A percentile compares a stretch with the other conserved stretches of the same genome.
Conservation (phyloP, 352 stramenopile species). For the Albugo candida region DNA sequence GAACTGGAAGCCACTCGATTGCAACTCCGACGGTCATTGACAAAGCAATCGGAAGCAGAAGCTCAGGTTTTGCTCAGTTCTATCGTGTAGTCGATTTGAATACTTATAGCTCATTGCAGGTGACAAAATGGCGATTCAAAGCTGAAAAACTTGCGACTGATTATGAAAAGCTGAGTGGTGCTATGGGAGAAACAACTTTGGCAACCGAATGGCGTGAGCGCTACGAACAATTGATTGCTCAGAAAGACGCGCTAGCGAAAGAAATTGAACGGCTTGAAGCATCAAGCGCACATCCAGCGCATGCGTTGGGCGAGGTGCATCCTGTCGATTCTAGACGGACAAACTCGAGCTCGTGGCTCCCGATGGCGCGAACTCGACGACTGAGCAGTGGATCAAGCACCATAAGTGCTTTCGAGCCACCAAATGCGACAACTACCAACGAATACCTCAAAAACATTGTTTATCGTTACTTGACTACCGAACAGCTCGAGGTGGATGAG, state of each 20-base stretch:
- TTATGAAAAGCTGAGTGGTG: slow-evolving; percentile 69
- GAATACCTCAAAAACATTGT: slow-evolving; percentile 84
- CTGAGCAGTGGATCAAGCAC: slow-evolving; percentile 71
- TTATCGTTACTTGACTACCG: slow-evolving; percentile 82
- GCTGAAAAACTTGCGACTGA: slow-evolving; percentile 73
- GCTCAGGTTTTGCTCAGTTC: slow-evolving; percentile 11
- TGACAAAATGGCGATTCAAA: slow-evolving; percentile 62
- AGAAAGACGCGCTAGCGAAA: slow-evolving; percentile 62
- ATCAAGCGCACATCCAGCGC: not conserved
- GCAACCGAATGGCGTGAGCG: slow-evolving; percentile 71
- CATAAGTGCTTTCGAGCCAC: slow-evolving; percentile 60
- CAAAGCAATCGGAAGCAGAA: slow-evolving; percentile 58
- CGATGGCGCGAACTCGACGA: slow-evolving; percentile 18
- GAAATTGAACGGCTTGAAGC: slow-evolving; percentile 44
- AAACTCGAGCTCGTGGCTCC: slow-evolving; percentile 7
- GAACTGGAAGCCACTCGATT: slow-evolving; percentile 52
- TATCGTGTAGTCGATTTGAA: not conserved
- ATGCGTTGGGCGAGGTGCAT: slow-evolving; percentile 11
- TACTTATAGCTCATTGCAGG: slow-evolving; percentile 14
- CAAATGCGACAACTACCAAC: slow-evolving; percentile 49
- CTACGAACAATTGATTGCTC: slow-evolving; percentile 50
- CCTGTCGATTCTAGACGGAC: slow-evolving; percentile 3
- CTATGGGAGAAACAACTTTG: slow-evolving; percentile 68
- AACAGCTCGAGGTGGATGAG: slow-evolving; percentile 38
- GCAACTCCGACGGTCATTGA: slow-evolving; percentile 55